A percentile compares a stretch with the other conserved stretches of the same genome.
These are phyloP conservation scores for Pseudogymnoascus destructans DNA, from an alignment of 2,329 filamentous ascomycete species.

Conservation along the genomic window DNA sequence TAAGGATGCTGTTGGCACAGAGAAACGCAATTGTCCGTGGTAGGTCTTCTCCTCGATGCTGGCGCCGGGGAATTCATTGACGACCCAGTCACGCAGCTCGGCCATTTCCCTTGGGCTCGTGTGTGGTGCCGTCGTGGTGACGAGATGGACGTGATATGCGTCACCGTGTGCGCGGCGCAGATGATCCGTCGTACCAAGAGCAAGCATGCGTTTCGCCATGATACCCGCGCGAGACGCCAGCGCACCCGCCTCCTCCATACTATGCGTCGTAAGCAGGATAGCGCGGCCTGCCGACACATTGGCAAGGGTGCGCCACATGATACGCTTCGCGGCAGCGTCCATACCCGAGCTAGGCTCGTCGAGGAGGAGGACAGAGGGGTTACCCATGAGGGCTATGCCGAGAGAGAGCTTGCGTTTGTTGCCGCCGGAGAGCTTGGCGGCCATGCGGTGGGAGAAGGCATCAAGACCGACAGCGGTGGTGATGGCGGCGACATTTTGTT, in stretches of 20 bases:
- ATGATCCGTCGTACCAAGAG: slow-evolving; percentile 61
- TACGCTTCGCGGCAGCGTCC: slow-evolving; percentile 78
- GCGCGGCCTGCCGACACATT: slow-evolving; percentile 64
- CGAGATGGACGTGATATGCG: slow-evolving; percentile 67
- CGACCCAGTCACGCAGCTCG: slow-evolving; percentile 53
- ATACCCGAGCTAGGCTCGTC: slow-evolving; percentile 84
- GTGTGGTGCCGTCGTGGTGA: slow-evolving; percentile 61
- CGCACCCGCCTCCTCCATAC: slow-evolving; percentile 90
- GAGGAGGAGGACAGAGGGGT: slow-evolving; percentile 72
- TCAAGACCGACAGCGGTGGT: slow-evolving; percentile 68
- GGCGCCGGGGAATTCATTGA: slow-evolving; percentile 45
- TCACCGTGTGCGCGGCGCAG: slow-evolving; percentile 66
- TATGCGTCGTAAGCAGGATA: slow-evolving; percentile 80
- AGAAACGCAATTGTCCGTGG: slow-evolving; percentile 81
- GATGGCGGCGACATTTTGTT: slow-evolving; percentile 65
- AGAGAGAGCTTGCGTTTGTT: slow-evolving; percentile 89
- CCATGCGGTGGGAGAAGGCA: slow-evolving; percentile 61
- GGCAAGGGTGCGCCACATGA: slow-evolving; percentile 83
- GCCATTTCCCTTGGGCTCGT: slow-evolving; percentile 57
- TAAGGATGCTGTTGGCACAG: slow-evolving; percentile 40
- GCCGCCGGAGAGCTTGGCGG: slow-evolving; percentile 67
- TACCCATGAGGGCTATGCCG: slow-evolving; percentile 84
- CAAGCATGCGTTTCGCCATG: slow-evolving; percentile 74
- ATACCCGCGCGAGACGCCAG: slow-evolving; percentile 76
- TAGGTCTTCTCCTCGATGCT: slow-evolving; percentile 60